Conservation (phyloP, 257 asterid genomes). For the Catharanthus roseus region DNA sequence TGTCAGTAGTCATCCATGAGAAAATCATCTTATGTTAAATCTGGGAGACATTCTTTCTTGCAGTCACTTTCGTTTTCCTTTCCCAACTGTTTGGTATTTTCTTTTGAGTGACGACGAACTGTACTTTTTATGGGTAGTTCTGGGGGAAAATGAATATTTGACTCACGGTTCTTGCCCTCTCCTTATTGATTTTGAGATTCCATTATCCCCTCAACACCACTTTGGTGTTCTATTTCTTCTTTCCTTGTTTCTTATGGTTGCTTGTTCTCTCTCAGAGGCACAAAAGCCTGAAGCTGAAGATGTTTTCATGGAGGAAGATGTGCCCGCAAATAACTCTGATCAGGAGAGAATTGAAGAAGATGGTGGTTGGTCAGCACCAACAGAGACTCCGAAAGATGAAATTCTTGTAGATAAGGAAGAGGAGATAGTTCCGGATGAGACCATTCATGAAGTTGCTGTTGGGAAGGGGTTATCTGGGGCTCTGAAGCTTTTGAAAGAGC, state of each 20-base stretch:
- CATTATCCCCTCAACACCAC: background rate
- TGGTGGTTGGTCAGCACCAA: conserved; percentile 60
- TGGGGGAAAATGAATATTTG: background rate
- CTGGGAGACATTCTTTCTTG: background rate
- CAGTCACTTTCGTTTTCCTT: background rate
- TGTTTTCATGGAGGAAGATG: conserved; percentile 95
- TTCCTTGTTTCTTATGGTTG: conserved; percentile 12
- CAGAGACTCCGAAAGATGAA: conserved; percentile 47
- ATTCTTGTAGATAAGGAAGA: conserved; percentile 45
- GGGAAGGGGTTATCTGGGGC: conserved; percentile 90
- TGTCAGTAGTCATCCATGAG: background rate
- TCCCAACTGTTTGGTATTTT: background rate
- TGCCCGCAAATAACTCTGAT: conserved; percentile 43
- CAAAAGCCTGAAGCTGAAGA: conserved; percentile 67
- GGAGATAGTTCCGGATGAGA: conserved; percentile 58
- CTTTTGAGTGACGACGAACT: background rate
- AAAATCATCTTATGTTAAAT: background rate
- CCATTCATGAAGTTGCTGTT: conserved; percentile 78
- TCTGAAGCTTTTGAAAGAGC: conserved; percentile 69
- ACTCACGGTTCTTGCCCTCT: background rate
- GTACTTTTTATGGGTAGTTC: background rate
- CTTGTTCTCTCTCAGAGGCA: conserved; percentile 43
- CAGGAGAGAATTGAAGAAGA: conserved; percentile 48
- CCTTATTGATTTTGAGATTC: background rate
- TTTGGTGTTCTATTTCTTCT: conserved; percentile 2